Conservation (phyloP, 2,329 filamentous ascomycete genomes). For the Ciborinia camelliae region DNA sequence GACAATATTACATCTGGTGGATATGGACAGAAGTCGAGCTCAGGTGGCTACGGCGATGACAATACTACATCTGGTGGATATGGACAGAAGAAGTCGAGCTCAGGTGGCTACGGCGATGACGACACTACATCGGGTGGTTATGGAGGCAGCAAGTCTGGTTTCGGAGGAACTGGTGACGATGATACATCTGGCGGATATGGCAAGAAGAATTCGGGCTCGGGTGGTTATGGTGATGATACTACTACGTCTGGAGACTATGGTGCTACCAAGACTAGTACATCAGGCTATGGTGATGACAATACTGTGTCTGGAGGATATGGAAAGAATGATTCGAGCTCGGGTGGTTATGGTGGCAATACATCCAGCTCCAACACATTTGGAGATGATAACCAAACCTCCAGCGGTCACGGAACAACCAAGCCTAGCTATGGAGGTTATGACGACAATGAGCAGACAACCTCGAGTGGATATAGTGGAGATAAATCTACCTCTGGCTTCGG, state of each 20-base stretch:
- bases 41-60: not conserved
- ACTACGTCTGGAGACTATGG: not conserved
- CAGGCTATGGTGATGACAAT: not conserved
- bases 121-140: not conserved
- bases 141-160: not conserved
- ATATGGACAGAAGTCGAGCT: not conserved
- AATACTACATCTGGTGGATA: not conserved
- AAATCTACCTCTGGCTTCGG: not conserved
- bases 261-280: no score
- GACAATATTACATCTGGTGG: not conserved
- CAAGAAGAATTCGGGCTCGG: no score
- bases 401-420: not conserved
- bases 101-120: not conserved
- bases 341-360: not conserved
- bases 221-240: not conserved
- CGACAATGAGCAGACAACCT: not conserved
- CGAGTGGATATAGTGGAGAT: slow-evolving; percentile 4
- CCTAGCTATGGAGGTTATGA: not conserved
- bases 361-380: not conserved
- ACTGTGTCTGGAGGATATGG: not conserved
- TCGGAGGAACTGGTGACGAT: not conserved
- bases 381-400: not conserved
- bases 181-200: not conserved
- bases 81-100: not conserved
- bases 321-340: not conserved